phyloP scores from a whole-genome alignment of 1,139 yeast genomes.

The Taphrina deformans region DNA sequence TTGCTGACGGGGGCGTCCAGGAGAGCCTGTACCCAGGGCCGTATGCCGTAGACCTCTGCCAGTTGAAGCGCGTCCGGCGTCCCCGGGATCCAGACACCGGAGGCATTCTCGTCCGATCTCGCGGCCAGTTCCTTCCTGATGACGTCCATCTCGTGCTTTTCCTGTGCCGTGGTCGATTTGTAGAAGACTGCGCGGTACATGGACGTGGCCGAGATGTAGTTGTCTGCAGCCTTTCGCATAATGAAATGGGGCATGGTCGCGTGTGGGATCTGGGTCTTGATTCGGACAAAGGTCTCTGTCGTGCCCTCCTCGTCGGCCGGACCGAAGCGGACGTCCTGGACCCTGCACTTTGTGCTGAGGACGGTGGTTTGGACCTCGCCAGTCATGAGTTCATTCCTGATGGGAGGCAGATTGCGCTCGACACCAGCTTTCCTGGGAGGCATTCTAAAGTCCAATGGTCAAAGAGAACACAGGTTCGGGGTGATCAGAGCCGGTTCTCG shows the following conservation, averaged over 20 bases:
- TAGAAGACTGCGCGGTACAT: conserved; percentile 32
- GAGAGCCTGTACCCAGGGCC: conserved; percentile 32
- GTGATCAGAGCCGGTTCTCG: too few species aligned
- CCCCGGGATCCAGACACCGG: conserved; percentile 34
- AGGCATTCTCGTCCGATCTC: conserved; percentile 25
- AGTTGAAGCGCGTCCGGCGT: conserved; percentile 32
- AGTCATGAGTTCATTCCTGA: conserved; percentile 18
- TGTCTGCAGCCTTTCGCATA: conserved; percentile 27
- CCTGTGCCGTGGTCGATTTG: conserved; percentile 13
- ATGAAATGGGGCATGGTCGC: conserved; percentile 25
- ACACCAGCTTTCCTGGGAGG: conserved; percentile 16
- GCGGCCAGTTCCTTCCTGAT: conserved; percentile 27
- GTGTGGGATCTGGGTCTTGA: conserved; percentile 28
- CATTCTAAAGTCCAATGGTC: too few species aligned
- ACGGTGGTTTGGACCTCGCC: conserved; percentile 5
- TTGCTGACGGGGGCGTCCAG: conserved; percentile 10
- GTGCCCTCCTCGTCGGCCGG: conserved; percentile 21
- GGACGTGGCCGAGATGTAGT: conserved; percentile 31
- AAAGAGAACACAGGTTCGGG: too few species aligned
- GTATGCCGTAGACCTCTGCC: conserved; percentile 33
- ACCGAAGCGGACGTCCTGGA: conserved; percentile 32
- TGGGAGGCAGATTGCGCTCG: conserved; percentile 22
- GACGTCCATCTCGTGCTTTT: conserved; percentile 30
- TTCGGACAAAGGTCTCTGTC: conserved; percentile 29
- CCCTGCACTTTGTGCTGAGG: conserved; percentile 24